Percentiles rank a stretch among this genome's conserved stretches.
Conservation (phyloP, 1,139 yeast genomes). For the Cylindricascospora bacillispora region DNA sequence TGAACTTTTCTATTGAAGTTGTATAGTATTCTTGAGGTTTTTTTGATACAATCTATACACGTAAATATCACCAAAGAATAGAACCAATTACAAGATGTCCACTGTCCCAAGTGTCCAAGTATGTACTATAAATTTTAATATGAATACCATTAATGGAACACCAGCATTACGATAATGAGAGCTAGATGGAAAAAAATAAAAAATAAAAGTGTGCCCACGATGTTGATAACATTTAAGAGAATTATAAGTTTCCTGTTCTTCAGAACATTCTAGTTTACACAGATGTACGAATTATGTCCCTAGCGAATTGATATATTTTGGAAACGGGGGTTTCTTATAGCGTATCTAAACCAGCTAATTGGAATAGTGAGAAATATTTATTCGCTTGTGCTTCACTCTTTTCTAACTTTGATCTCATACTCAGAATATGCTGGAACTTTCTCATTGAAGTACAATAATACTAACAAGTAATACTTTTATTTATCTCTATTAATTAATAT, state of each 20-base stretch:
- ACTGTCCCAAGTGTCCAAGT: conserved; percentile 58
- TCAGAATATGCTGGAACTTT: neutral
- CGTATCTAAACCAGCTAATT: neutral
- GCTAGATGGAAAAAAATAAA: neutral
- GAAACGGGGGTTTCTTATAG: no score
- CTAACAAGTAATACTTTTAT: conserved; percentile 3
- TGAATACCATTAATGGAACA: conserved; percentile 1
- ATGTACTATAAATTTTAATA: conserved; percentile 27
- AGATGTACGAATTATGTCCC: neutral
- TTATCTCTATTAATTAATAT: conserved; percentile 1
- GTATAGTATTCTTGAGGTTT: no score
- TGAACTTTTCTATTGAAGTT: no score
- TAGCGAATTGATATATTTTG: neutral
- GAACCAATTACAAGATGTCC: conserved; percentile 38
- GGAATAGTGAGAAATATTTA: neutral
- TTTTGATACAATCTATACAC: no score
- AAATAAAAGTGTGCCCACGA: neutral
- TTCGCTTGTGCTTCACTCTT: neutral
- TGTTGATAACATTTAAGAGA: neutral
- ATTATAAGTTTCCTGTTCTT: neutral
- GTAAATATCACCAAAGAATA: no score
- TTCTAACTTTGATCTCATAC: no score
- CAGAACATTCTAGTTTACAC: neutral
- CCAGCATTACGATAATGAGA: neutral
- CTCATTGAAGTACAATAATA: no score